phyloP scores from a whole-genome alignment of 208 protist species.

The Acanthamoeba royreba region DNA sequence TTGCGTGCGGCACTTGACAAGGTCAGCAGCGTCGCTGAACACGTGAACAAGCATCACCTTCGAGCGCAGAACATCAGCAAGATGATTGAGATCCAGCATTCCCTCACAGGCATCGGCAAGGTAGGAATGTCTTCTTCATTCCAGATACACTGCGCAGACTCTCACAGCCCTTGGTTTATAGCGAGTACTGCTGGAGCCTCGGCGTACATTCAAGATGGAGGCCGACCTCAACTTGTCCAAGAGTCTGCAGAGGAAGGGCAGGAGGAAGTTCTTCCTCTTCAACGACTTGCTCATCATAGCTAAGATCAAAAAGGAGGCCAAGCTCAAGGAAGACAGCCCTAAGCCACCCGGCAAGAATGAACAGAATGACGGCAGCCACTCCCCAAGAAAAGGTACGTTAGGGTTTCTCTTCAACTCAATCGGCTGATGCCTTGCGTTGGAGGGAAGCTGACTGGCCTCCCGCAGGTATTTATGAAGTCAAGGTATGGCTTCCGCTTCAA shows the following conservation, averaged over 20 bases:
- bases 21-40: background rate
- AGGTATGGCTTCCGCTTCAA: background rate
- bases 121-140: background rate
- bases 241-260: background rate
- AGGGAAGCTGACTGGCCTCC: background rate
- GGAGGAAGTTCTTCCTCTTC: background rate
- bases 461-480: slow-evolving; percentile 1
- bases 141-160: background rate
- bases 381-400: background rate
- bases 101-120: slow-evolving; percentile 27
- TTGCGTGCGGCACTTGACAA: background rate
- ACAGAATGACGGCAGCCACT: background rate
- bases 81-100: slow-evolving; percentile 41
- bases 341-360: no score
- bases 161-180: background rate
- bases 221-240: slow-evolving; percentile 4
- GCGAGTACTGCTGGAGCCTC: background rate
- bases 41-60: slow-evolving; percentile 21
- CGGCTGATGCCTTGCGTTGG: background rate
- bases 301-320: background rate
- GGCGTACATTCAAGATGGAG: background rate
- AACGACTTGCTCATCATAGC: slow-evolving; percentile 21
- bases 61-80: slow-evolving; percentile 18
- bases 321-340: background rate
- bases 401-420: background rate